phyloP scores from a whole-genome alignment of 371 early-diverging fungal species.

The Mortierella sp. region DNA sequence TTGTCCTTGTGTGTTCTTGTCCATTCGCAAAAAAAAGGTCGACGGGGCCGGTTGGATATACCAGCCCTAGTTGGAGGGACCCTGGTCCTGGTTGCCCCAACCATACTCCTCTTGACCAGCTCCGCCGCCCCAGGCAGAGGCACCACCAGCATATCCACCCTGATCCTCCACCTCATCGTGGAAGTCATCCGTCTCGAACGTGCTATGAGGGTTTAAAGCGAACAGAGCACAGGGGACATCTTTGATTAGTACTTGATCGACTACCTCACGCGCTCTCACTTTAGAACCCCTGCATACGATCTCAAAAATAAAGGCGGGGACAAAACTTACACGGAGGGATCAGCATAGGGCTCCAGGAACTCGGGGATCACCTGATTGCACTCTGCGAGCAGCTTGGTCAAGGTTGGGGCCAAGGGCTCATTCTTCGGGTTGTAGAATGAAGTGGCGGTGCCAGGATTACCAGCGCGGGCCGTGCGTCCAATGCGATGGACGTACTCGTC shows the following conservation, averaged over 20 bases:
- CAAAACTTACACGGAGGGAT: conserved; percentile 57
- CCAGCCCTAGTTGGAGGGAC: neutral
- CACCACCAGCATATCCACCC: neutral
- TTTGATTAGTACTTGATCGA: neutral
- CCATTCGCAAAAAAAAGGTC: neutral
- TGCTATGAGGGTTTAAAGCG: conserved; percentile 5
- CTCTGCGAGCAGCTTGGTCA: conserved; percentile 83
- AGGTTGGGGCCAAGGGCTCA: conserved; percentile 65
- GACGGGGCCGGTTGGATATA: neutral
- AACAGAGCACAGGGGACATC: neutral
- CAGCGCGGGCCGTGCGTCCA: conserved; percentile 68
- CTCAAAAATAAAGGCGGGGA: neutral
- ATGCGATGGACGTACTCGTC: conserved; percentile 91
- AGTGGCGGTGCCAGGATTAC: conserved; percentile 76
- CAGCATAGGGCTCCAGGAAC: conserved; percentile 67
- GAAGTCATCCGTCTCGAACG: conserved; percentile 38
- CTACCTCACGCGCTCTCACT: neutral
- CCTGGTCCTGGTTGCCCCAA: neutral
- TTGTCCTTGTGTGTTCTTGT: neutral
- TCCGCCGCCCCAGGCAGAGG: neutral
- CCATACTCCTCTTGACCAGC: neutral
- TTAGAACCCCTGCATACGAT: neutral
- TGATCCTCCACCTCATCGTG: neutral
- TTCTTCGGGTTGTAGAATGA: conserved; percentile 77
- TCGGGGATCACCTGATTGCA: conserved; percentile 87